Evolutionary conservation across 176 grass and related monocot species (phyloP), one percentile per base, ranked within the genome.

Genomic region (Oryza punctata): DNA sequence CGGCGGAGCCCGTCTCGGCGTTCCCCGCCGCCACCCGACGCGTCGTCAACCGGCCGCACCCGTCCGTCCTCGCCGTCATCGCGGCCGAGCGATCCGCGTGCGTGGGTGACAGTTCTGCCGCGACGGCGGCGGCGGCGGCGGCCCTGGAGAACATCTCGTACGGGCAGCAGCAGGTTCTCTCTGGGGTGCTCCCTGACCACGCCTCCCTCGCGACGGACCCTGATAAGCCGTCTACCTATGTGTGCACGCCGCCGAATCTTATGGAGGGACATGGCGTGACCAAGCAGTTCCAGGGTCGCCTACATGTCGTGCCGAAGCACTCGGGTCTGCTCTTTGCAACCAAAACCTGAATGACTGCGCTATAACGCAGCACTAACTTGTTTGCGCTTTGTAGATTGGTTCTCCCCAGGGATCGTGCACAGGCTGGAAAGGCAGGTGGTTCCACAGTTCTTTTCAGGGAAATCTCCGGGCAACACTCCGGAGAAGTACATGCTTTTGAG

Each of bases 351-450:
- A 38, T 15, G 15, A 0, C 33, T 44, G 43, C 28, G 66, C 14
- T 69, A 5, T 76, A 54, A 43, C 26, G 71, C 2, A 23, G 24
- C 27, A 47, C 66, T 19, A 40, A 27, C 18, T 28, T 46, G 7
- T 85, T 70, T 71, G 67, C 63, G 12, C 5, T 75, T 76, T 90
- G 78, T 72, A 98, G 96, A 98, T 80, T 98, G 93, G 96, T 95
- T 98, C 80, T 87, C 91, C 23, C 82, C 80, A 4, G 87, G 38
- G 29, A 82, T 85, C 21, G 96, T 98, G 32, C 87, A 98, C 71
- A 92, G 93, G 80, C 72, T 98, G 73, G 96, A 98, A 79, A 88
- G 91, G 75, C 93, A 94, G 78, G 96, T 94, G 15, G 96, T 95
- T 10, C 90, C 90, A 1, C 93, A 95, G 71, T 95, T 95, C 80